Base-by-base conservation (phyloP, 352 stramenopile genomes). In the Phytophthora hibernalis region DNA sequence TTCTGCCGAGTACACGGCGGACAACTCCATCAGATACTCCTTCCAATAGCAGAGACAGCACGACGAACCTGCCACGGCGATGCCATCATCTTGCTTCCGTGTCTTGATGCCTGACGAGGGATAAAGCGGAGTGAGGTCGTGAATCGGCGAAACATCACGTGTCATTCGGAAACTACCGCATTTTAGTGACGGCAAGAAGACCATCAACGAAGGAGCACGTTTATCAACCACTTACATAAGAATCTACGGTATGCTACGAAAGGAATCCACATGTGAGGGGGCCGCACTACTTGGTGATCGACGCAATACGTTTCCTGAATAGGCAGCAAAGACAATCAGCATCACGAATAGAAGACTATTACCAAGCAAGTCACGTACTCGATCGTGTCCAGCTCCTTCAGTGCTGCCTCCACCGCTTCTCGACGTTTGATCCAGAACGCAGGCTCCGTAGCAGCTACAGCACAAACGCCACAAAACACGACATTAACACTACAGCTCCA, bases 381-480 rank as follows among this genome's bases (percentile, higher is more conserved):
- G 30, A 84, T 55, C 0, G 49, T 26, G 24, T 84, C 70, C 51
- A 84, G 54, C 26, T 78, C 53, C 26, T 69, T 65, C 38, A 84
- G 42, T n/a, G 76, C 65, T 33, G 64, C 24, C 7, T 74, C 70
- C 15, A 75, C 73, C 21, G 47, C 50, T 51, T 70, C 31, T 57
- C 74, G 73, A 21, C 76, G 70, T 43, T 74, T 67, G 43, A 76
- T 69, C 76, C 76, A 84, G 50, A 80, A 84, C 30, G 56, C 70
- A 31, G 76, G 67, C 2, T 79, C 62, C 1, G 68, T 65, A 24
- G 67, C 58, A 28, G 22, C 67, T 74, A 57, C 45, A 61, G 18
- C 38, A 47, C 40, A 22, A 40, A n/a, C 33, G 9, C 15, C 33
- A 13, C n/a, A 28, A 47, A 21, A 7, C 5, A 6, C 13, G 5